Percentiles rank a stretch among this genome's conserved stretches.
Evolutionary conservation across 2,329 filamentous ascomycete species (phyloP).

Genomic region (Xylariaceae sp.): DNA sequence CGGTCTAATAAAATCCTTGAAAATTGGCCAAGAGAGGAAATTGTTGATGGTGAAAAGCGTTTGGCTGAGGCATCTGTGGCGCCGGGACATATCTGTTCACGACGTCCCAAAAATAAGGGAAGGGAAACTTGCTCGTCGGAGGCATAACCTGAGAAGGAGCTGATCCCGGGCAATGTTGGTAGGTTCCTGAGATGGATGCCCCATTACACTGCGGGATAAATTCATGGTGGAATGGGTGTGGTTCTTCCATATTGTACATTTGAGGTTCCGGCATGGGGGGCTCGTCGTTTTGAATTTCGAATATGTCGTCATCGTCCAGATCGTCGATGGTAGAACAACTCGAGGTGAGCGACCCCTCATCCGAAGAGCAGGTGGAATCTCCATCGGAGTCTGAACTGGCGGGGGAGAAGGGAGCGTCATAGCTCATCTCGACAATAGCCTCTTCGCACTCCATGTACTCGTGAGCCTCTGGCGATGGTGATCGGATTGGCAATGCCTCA

Average conservation of each 20-base stretch:
- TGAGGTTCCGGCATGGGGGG: constrained; percentile 39
- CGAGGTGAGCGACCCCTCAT: constrained; percentile 56
- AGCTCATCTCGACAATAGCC: constrained; percentile 43
- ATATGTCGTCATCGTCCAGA: constrained; percentile 45
- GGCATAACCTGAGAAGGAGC: constrained; percentile 33
- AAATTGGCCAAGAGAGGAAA: constrained; percentile 51
- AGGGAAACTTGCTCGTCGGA: constrained; percentile 44
- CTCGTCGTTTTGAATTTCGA: constrained; percentile 43
- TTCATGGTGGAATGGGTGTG: constrained; percentile 44
- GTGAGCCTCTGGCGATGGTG: constrained; percentile 42
- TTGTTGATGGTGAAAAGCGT: constrained; percentile 53
- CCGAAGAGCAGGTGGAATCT: constrained; percentile 46
- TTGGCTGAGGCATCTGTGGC: constrained; percentile 46
- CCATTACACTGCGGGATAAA: constrained; percentile 47
- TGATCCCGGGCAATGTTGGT: constrained; percentile 34
- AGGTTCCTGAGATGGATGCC: constrained; percentile 28
- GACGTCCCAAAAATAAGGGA: constrained; percentile 50
- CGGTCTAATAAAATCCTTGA: constrained; percentile 49
- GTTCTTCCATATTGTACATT: constrained; percentile 47
- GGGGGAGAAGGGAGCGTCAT: constrained; percentile 47
- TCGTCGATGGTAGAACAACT: constrained; percentile 53
- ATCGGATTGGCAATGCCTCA: constrained; percentile 38
- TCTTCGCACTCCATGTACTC: constrained; percentile 50
- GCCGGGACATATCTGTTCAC: constrained; percentile 51
- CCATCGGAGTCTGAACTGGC: constrained; percentile 43